Base-by-base conservation (phyloP, 164 flowering plant species). In the Nymphaea thermarum region DNA sequence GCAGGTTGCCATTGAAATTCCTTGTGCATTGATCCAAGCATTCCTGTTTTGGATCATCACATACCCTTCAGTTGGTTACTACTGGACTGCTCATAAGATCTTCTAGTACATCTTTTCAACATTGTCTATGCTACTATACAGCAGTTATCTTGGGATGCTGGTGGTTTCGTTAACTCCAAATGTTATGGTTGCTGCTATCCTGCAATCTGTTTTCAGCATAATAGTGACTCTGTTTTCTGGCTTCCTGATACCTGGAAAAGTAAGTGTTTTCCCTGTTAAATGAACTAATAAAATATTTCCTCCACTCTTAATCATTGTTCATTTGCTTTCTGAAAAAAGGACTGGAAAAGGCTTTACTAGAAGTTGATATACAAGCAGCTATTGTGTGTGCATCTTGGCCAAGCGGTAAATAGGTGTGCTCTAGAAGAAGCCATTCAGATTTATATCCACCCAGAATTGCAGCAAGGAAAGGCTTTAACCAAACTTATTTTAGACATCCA, bases 211-310 rank as follows among this genome's bases (percentile, higher is more conserved):
- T n/a, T 67, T 41, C 67, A 81, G 78, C 74, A 75, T 81, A 63
- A 65, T 83, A 45, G 43, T 76, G 66, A 83, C 69, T 69, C 79
- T 83, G 61, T 83, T 81, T 71, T 75, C 86, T 16, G 86, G 84
- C 6, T 83, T 76, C 76, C 71, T 81, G 25, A 68, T 81, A 66
- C 84, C 87, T 43, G 78, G 76, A 69, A 81, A 80, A 61, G 87
- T 81, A 78, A 81, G 63, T 25, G 36, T 25, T 25, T 25, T 25
- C 36, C 36, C 36, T 25, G 36, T 25, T 25, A 25, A 25, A 25
- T 25, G 36, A 25, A 1, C 36, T 25, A 25, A 25, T 25, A 25
- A 1, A 25, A 25, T 5, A 36, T 0, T 7, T 8, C 8, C 16
- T n/a, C 16, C 42, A 7, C 17, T 25, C 36, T 25, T 25, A 25